Conservation (phyloP, 768 basidiomycete species). For the Collybia sp. region DNA sequence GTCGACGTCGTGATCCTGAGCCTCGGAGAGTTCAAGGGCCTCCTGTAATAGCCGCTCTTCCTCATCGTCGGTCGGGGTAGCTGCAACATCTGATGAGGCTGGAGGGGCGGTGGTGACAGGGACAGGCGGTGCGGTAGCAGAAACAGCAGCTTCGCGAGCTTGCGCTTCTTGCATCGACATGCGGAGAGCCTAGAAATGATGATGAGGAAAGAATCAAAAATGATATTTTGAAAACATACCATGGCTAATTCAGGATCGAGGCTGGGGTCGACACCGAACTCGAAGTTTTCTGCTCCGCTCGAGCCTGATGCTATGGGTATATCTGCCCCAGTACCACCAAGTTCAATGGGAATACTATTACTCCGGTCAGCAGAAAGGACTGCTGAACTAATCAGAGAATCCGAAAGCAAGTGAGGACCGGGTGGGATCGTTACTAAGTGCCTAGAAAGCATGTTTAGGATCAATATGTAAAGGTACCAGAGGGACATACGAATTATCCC, state of each 20-base stretch:
- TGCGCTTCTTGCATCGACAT: slow-evolving; percentile 97
- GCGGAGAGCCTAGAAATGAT: slow-evolving; percentile 68
- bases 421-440: slow-evolving; percentile 80
- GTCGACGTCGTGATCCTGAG: slow-evolving; percentile 51
- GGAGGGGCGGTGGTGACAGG: slow-evolving; percentile 18
- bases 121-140: slow-evolving; percentile 25
- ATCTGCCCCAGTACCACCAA: slow-evolving; percentile 38
- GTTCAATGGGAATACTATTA: slow-evolving; percentile 64
- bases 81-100: slow-evolving; percentile 23
- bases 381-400: slow-evolving; percentile 73
- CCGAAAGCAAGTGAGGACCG: slow-evolving; percentile 78
- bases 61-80: slow-evolving; percentile 56
- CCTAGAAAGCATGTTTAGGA: slow-evolving; percentile 30
- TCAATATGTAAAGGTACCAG: not conserved
- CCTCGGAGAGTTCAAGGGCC: slow-evolving; percentile 73
- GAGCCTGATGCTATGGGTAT: slow-evolving; percentile 42
- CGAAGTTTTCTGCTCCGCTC: slow-evolving; percentile 49
- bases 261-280: slow-evolving; percentile 92
- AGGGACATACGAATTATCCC: slow-evolving; percentile 78
- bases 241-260: slow-evolving; percentile 96
- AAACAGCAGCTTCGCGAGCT: slow-evolving; percentile 53
- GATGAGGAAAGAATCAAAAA: not conserved
- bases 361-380: slow-evolving; percentile 76
- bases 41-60: slow-evolving; percentile 75
- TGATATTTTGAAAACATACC: slow-evolving; percentile 40